A percentile compares a stretch with the other conserved stretches of the same genome.
Conservation (phyloP, 257 asterid genomes). For the Salvia rosmarinus region DNA sequence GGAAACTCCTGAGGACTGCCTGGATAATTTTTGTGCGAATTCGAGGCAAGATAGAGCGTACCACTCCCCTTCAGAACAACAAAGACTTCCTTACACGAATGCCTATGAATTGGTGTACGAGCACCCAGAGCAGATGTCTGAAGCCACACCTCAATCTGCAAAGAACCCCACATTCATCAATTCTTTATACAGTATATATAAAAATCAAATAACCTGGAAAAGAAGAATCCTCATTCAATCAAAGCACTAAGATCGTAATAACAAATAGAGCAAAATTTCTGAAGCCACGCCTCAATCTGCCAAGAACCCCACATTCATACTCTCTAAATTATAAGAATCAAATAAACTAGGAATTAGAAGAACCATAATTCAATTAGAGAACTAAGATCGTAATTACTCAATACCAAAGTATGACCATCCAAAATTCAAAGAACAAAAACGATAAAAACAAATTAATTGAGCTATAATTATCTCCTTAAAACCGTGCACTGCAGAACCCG, state of each 20-base stretch:
- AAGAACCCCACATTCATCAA: conserved; percentile 4
- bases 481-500: conserved; percentile 83
- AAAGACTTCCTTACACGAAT: conserved; percentile 87
- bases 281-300: conserved; percentile 94
- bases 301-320: conserved; percentile 20
- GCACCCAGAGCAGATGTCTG: conserved; percentile 89
- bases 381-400: background rate
- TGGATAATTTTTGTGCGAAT: conserved; percentile 70
- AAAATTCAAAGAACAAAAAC: background rate
- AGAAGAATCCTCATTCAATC: background rate
- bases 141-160: conserved; percentile 92
- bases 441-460: conserved; percentile 1
- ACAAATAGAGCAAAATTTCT: too few relatives aligned
- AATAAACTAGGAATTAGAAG: background rate
- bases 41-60: conserved; percentile 74
- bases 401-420: background rate
- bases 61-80: conserved; percentile 84
- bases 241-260: too few relatives aligned
- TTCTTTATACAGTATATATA: background rate
- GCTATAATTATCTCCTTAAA: conserved; percentile 64
- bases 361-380: background rate
- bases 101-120: conserved; percentile 85
- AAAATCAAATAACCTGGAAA: background rate
- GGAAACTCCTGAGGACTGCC: conserved; percentile 72
- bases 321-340: background rate